Evolutionary conservation across 371 early-diverging fungal genomes (phyloP), one percentile per base, ranked within the genome.

Genomic region (Syncephalastrum sp.): DNA sequence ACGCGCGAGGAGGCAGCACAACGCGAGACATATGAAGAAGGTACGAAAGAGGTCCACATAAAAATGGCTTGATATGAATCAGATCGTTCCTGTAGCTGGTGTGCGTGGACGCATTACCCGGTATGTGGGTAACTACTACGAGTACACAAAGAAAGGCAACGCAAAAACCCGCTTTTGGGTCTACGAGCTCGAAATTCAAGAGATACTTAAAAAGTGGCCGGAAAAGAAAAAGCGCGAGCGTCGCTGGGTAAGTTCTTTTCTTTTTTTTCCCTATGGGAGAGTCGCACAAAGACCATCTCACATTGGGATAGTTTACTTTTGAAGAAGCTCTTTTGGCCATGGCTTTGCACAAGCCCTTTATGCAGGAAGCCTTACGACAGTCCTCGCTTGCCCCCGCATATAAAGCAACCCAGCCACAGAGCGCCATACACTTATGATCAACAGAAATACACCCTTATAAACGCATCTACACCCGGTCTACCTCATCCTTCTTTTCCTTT

Each of bases 1-100:
- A 75, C 83, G 25, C 67, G 71, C 48, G 78, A 79, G 57, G 71
- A 82, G 58, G 79, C 82, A 12, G 86, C 86, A 13, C 67, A 60
- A 17, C 71, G 86, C 15, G 86, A 85, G 56, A 82, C 84, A 2
- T 85, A 79, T 55, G 86, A 85, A 77, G 86, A 85, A 73, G 29
- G 29, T 29, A 29, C 7, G 21, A 29, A 4, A 29, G 23, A 21
- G 23, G 8, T 42, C 1, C 29, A 27, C 25, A 3, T 25, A 33
- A 15, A 50, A 43, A 14, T 52, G n/a, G 21, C 13, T 50, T 29
- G 4, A 29, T 29, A 29, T 29, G 4, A 29, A 29, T 29, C 7
- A 21, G 33, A n/a, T 29, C 4, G 53, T 3, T 38, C 42, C 21
- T 52, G 38, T 61, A 84, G 84, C 80, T 25, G 85, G 85, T 10